A percentile compares a stretch with the other conserved stretches of the same genome.
These are phyloP conservation scores for Pseudogymnoascus sp. DNA, from an alignment of 2,329 filamentous ascomycete genomes.

Conservation along the genomic window DNA sequence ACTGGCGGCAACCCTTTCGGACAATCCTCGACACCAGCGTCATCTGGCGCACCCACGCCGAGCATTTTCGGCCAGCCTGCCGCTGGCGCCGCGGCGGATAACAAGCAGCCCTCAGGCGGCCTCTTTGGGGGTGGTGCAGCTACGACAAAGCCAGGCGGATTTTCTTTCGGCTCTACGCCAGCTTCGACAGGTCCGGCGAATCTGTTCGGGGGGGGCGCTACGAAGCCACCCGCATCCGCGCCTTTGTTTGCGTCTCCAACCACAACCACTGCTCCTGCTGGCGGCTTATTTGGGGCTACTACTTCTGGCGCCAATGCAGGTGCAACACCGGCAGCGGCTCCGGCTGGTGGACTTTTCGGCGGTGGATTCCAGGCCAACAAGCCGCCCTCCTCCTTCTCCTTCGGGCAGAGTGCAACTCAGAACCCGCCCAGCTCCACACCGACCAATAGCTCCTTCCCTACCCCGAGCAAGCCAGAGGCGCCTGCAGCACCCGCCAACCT, in stretches of 20 bases:
- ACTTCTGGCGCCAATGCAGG: neutral
- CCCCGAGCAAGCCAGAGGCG: neutral
- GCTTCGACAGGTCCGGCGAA: conserved; percentile 12
- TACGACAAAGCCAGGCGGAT: neutral
- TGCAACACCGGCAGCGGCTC: conserved; percentile 18
- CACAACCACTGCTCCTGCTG: conserved; percentile 23
- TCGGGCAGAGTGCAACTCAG: neutral
- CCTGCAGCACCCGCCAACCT: neutral
- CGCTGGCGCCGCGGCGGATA: neutral
- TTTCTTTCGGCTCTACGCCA: conserved; percentile 11
- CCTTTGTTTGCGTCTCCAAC: conserved; percentile 21
- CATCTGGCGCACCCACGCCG: conserved; percentile 18
- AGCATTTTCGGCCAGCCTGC: conserved; percentile 27
- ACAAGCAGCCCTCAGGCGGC: neutral
- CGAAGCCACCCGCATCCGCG: conserved; percentile 13
- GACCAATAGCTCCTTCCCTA: neutral
- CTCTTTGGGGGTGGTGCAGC: conserved; percentile 12
- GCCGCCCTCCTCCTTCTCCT: conserved; percentile 5
- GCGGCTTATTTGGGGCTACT: conserved; percentile 18
- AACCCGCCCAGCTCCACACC: neutral
- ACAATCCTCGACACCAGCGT: conserved; percentile 14
- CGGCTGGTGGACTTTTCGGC: conserved; percentile 28
- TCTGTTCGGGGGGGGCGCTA: neutral
- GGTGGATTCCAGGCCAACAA: conserved; percentile 14
- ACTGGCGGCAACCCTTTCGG: conserved; percentile 6